Evolutionary conservation across 2,329 filamentous ascomycete genomes (phyloP).

Genomic region (Xenoacremonium recifei): DNA sequence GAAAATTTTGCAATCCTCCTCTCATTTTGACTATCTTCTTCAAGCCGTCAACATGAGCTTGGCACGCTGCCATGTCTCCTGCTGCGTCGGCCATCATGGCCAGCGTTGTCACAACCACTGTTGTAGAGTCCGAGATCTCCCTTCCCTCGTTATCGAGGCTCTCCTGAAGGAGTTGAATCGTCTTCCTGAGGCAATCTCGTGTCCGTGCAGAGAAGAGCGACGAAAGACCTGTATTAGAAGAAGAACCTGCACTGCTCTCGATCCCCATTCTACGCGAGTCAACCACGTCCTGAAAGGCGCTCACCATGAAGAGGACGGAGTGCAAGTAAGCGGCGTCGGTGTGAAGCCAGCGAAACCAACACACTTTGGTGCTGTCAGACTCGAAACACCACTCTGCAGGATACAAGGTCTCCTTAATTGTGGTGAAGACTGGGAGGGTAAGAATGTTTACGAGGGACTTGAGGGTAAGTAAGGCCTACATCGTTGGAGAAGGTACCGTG

Average conservation of each 20-base stretch:
- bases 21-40: conserved; percentile 23
- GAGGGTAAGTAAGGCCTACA: conserved; percentile 5
- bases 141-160: conserved; percentile 11
- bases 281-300: conserved; percentile 18
- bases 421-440: conserved; percentile 20
- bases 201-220: conserved; percentile 14
- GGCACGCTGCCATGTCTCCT: conserved; percentile 16
- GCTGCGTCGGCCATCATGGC: conserved; percentile 21
- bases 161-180: conserved; percentile 17
- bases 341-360: conserved; percentile 30
- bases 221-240: not conserved
- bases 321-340: conserved; percentile 25
- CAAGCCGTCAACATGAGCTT: conserved; percentile 21
- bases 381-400: conserved; percentile 28
- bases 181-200: conserved; percentile 9
- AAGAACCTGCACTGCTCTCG: not conserved
- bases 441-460: not conserved
- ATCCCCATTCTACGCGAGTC: not conserved
- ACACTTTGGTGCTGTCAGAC: conserved; percentile 16
- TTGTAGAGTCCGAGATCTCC: conserved; percentile 18
- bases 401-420: conserved; percentile 27
- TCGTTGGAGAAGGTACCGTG: conserved; percentile 13
- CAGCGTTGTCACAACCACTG: conserved; percentile 17
- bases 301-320: conserved; percentile 23
- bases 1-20: conserved; percentile 23